Evolutionary conservation across 2,329 filamentous ascomycete species (phyloP), one percentile per base, ranked within the genome.

Genomic region (Alternaria ethzedia): DNA sequence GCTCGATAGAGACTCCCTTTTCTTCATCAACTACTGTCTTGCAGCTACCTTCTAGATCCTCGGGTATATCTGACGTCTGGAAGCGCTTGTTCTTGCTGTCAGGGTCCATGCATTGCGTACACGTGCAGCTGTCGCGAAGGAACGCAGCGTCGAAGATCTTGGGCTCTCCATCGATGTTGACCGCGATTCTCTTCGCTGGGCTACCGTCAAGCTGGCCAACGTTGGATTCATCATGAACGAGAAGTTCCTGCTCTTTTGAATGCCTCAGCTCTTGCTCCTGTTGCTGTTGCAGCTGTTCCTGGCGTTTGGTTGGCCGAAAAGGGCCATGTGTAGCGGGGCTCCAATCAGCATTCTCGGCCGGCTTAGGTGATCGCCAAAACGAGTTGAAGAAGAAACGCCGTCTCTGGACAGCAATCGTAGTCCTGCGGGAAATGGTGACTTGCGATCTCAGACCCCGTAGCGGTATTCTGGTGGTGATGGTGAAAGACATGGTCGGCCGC

Each of bases 1-100:
- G 79, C 20, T 83, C 80, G 12, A 93, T 68, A 36, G 69, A 78
- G 1, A 81, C 79, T 9, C 83, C 83, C 17, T 83, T 79, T 0
- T 80, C 70, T 15, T 78, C 73, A 20, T 82, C 70, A 1, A 69
- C 62, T 3, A 79, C 69, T 56, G 70, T 79, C 72, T 30, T 78
- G 65, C 32, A 84, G 63, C 23, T 78, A 63, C 36, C 77, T 54
- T 79, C 72, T 47, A 82, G 57, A 30, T 82, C 65, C 9, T 69
- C 28, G 0, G 89, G 87, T 45, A 93, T 89, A 55, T 93, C 89
- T 20, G 83, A 83, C 1, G 89, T 89, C 58, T 86, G 85, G 77
- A 92, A 92, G 41, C 83, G 82, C 79, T 90, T 90, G 74, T 91
- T 88, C 45, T 83, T 85, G 15, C 87, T 88, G 45, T 86, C 85